Evolutionary conservation across 1,284 basidiomycete genomes (phyloP), one percentile per base, ranked within the genome.

Genomic region (Agaricales sp.): DNA sequence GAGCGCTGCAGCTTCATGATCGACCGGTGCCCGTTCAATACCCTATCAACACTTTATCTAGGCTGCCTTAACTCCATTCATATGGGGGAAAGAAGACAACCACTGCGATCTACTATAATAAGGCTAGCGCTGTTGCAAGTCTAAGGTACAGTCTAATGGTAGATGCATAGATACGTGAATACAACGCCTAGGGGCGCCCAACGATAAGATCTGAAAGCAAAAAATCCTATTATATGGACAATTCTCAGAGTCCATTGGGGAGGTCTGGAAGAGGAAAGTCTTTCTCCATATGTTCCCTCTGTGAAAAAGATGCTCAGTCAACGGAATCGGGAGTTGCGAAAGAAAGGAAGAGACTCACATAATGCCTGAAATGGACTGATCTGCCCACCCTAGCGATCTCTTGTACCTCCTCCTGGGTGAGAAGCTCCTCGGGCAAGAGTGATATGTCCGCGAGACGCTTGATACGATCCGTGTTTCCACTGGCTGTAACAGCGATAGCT

Each of bases 351-450:
- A 16, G n/a, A 63, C 62, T 41, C 51, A 67, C 63, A 57, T 63
- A 65, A 49, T 59, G 44, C 18, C 67, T 58, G 60, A 67, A 77
- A 58, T 78, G 71, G 19, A 73, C 52, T 46, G 65, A 68, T 54
- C 64, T 66, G 6, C 74, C 75, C 3, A 67, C 59, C 12, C 59
- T 59, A 19, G 68, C 67, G 46, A 80, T 75, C 56, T 73, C 70
- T 14, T 66, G 59, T 8, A 78, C 61, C 52, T 78, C 74, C 19
- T 63, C 63, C 22, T 59, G 43, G 6, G 61, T 64, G 41, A 78
- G 55, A 30, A 62, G 47, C 16, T 16, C 30, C 11, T 66, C 63
- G 8, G 66, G 63, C 11, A 72, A 51, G 37, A 58, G 60, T 1
- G 60, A 64, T 18, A 73, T 58, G 2, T 65, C 64, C 4, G 71